Evolutionary conservation across 129 eudicot species (phyloP), one percentile per base, ranked within the genome.

Genomic region (Gnaphalium uliginosum): DNA sequence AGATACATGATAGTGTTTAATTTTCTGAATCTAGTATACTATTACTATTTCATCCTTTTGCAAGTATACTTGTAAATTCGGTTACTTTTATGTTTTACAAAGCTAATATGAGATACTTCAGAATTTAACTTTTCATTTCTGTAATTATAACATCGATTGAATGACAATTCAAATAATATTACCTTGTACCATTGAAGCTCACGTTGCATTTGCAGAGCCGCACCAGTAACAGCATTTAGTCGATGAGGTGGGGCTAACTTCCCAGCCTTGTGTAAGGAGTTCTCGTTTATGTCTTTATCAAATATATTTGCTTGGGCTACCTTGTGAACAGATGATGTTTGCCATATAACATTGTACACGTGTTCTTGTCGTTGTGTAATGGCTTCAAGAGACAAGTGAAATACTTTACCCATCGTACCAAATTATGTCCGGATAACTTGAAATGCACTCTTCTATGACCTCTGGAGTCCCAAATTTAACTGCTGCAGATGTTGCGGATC

Each of bases 241-340:
- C 79, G 78, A 71, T 82, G 41, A 7, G 65, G 8, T 9, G 89
- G 81, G 43, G 82, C 72, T 14, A 82, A 66, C 60, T 25, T 75
- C 59, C 77, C 89, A 46, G 86, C 89, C 39, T 78, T 27, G 64
- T 85, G 89, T 35, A 85, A 60, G 5, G 74, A 66, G 68, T 85
- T 82, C 14, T 73, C 59, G 8, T 29, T 9, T 13, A 13, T 15
- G 0, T 24, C n/a, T 18, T 8, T 1, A 35, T 7, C 23, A 59
- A 35, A 37, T 37, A 2, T 37, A 1, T 37, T 37, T 37, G 46
- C 7, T 32, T 51, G 67, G 5, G 57, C 39, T 35, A 8, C 54
- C 24, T n/a, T 33, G 68, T 73, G 56, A 23, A 1, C 26, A 26
- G 8, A 37, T 37, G 74, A 69, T 22, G 50, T 25, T 48, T 48